Conservation (phyloP, 768 basidiomycete species). For the Podaxis carcinomalis region DNA sequence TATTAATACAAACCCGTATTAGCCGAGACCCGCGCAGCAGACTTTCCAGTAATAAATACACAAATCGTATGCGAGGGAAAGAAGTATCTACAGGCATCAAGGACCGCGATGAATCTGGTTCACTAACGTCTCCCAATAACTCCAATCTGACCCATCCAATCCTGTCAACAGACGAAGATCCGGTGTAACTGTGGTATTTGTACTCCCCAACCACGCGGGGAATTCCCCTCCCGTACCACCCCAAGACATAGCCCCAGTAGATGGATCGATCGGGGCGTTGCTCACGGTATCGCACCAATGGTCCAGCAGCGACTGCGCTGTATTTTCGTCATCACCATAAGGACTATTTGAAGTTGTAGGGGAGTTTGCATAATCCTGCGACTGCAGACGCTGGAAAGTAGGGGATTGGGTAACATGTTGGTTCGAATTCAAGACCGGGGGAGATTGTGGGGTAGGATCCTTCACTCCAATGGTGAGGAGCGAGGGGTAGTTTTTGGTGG, state of each 20-base stretch:
- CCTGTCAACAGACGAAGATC: constrained; percentile 45
- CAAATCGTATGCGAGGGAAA: constrained; percentile 1
- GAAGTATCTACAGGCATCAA: constrained; percentile 13
- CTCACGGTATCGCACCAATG: constrained; percentile 84
- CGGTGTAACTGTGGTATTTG: constrained; percentile 33
- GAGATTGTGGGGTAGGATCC: constrained; percentile 24
- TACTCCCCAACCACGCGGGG: constrained; percentile 51
- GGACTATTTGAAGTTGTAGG: constrained; percentile 70
- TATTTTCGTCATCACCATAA: constrained; percentile 66
- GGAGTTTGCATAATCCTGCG: constrained; percentile 50
- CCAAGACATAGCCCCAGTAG: constrained; percentile 54
- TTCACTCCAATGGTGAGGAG: constrained; percentile 15
- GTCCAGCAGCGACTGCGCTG: constrained; percentile 75
- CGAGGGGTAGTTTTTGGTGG: constrained; percentile 27
- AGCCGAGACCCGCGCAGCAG: background rate
- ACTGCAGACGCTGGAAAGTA: constrained; percentile 59
- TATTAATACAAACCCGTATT: constrained; percentile 4
- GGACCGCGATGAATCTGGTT: constrained; percentile 47
- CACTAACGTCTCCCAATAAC: constrained; percentile 80
- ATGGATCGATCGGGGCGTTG: constrained; percentile 53
- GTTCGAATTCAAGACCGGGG: constrained; percentile 21
- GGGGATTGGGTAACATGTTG: constrained; percentile 40
- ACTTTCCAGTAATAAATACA: background rate
- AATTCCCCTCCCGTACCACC: constrained; percentile 55
- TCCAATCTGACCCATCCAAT: constrained; percentile 67